Conservation (phyloP, 2,329 filamentous ascomycete species). For the Dactylella cylindrospora region DNA sequence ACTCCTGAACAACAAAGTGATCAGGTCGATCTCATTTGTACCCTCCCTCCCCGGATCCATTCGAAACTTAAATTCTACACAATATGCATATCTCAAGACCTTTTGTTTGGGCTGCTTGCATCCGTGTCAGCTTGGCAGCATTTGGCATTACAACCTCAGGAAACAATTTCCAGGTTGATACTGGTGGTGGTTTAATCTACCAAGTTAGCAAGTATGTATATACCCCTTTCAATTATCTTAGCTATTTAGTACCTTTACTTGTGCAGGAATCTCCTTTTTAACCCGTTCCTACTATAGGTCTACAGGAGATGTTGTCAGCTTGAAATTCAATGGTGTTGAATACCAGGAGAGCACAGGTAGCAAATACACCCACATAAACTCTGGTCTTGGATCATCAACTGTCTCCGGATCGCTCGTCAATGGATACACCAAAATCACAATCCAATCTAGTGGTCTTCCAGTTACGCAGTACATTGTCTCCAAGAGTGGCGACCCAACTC, state of each 20-base stretch:
- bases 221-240: neutral
- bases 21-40: too few species aligned
- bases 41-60: too few species aligned
- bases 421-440: slow-evolving; percentile 59
- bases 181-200: slow-evolving; percentile 34
- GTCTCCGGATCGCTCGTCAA: slow-evolving; percentile 56
- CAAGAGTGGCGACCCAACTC: slow-evolving; percentile 61
- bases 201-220: slow-evolving; percentile 31
- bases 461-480: slow-evolving; percentile 65
- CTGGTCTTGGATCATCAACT: slow-evolving; percentile 60
- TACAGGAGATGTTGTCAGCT: slow-evolving; percentile 37
- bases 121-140: slow-evolving; percentile 29
- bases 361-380: slow-evolving; percentile 61
- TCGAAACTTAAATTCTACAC: neutral
- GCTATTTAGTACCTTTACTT: neutral
- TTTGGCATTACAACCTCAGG: slow-evolving; percentile 32
- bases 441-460: slow-evolving; percentile 59
- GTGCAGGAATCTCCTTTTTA: too few species aligned
- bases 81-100: slow-evolving; percentile 36
- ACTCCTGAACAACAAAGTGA: neutral
- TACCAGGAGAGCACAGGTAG: slow-evolving; percentile 45
- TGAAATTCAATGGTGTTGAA: slow-evolving; percentile 33
- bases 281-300: slow-evolving; percentile 4
- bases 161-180: slow-evolving; percentile 34
- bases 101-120: slow-evolving; percentile 29